Percentiles rank a stretch among this genome's conserved stretches.
Evolutionary conservation across 2,329 filamentous ascomycete species (phyloP).

Genomic region (Stachybotrys chartarum): DNA sequence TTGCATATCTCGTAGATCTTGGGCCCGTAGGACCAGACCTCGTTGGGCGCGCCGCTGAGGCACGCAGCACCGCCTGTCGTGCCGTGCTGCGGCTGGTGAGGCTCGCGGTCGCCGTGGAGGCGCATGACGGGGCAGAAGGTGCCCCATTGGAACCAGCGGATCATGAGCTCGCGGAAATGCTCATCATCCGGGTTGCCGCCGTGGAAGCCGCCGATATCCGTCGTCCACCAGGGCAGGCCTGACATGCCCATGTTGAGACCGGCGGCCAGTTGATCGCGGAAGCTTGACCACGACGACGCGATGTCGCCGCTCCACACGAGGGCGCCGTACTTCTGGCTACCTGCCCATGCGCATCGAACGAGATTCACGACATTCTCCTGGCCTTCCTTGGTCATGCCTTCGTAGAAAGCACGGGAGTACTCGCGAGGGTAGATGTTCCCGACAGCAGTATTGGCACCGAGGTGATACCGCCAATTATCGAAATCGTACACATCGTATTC

Average conservation of each 20-base stretch:
- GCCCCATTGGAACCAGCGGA: slow-evolving; percentile 65
- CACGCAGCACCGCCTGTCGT: slow-evolving; percentile 30
- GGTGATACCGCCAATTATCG: slow-evolving; percentile 46
- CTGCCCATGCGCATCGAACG: slow-evolving; percentile 41
- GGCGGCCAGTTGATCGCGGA: slow-evolving; percentile 54
- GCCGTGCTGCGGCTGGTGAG: slow-evolving; percentile 30
- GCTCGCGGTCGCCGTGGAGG: slow-evolving; percentile 59
- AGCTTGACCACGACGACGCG: slow-evolving; percentile 53
- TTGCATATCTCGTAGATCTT: slow-evolving; percentile 53
- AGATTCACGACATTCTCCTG: slow-evolving; percentile 52
- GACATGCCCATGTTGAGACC: slow-evolving; percentile 60
- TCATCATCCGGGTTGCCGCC: slow-evolving; percentile 51
- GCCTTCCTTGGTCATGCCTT: slow-evolving; percentile 45
- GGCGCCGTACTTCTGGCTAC: slow-evolving; percentile 55
- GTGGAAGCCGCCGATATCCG: slow-evolving; percentile 64
- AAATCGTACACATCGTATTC: slow-evolving; percentile 61
- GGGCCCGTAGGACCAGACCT: slow-evolving; percentile 60
- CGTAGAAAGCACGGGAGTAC: slow-evolving; percentile 53
- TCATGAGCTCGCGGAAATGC: slow-evolving; percentile 54
- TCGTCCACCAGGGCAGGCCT: slow-evolving; percentile 63
- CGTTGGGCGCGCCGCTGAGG: slow-evolving; percentile 47
- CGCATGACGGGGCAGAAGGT: slow-evolving; percentile 62
- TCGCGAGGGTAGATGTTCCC: slow-evolving; percentile 55
- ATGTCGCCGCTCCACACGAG: slow-evolving; percentile 64
- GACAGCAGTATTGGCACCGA: slow-evolving; percentile 28